phyloP scores from a whole-genome alignment of 2,329 filamentous ascomycete species.

The Diaporthe ampelina region DNA sequence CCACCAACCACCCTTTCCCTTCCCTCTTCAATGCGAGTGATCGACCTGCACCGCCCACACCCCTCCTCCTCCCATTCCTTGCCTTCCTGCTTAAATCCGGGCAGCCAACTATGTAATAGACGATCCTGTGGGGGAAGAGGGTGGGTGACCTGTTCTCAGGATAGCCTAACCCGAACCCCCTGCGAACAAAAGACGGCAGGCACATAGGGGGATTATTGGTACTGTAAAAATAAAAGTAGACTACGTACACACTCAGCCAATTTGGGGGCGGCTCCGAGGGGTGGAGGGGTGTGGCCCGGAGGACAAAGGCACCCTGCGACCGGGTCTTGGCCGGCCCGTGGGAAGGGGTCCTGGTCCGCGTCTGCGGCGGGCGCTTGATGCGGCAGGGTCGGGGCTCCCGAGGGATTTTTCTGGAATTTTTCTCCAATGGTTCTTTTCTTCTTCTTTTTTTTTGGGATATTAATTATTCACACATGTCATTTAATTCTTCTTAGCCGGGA shows the following conservation, averaged over 20 bases:
- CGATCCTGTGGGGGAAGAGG: background rate
- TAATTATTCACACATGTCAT: too few species aligned
- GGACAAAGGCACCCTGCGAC: background rate
- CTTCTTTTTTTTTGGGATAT: too few species aligned
- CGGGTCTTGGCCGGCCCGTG: conserved; percentile 25
- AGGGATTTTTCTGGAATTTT: background rate
- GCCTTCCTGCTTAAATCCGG: too few species aligned
- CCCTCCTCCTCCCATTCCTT: background rate
- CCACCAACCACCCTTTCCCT: background rate
- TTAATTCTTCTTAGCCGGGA: background rate
- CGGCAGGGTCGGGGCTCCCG: conserved; percentile 21
- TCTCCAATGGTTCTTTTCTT: background rate
- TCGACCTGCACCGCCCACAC: conserved; percentile 20
- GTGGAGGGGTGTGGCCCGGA: background rate
- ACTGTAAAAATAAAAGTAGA: too few species aligned
- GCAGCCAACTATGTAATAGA: background rate
- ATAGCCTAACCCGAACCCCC: too few species aligned
- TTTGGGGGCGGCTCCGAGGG: too few species aligned
- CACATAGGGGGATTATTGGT: too few species aligned
- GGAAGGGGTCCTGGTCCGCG: background rate
- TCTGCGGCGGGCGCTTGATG: background rate
- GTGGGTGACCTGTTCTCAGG: too few species aligned
- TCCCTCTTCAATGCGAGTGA: conserved; percentile 6
- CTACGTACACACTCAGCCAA: too few species aligned
- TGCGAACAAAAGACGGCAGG: too few species aligned